These are phyloP conservation scores for Candida bentonensis DNA, from an alignment of 805 yeast genomes.

Conservation along the genomic window DNA sequence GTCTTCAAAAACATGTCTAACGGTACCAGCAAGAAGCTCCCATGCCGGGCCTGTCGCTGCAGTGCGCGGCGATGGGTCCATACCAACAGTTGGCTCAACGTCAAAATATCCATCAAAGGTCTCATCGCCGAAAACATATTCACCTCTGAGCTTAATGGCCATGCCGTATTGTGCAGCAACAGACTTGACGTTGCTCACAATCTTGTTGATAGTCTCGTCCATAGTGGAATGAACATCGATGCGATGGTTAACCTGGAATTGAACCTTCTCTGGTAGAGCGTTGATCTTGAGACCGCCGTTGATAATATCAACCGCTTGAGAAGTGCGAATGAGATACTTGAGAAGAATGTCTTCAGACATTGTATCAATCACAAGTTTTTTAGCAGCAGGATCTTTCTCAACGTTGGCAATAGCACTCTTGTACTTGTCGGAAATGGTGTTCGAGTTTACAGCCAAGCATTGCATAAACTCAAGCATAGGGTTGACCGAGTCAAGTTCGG, in stretches of 20 bases:
- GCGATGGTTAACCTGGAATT: constrained; percentile 43
- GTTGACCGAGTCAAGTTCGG: constrained; percentile 38
- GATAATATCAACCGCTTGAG: constrained; percentile 49
- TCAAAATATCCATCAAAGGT: constrained; percentile 1
- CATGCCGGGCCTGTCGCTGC: constrained; percentile 33
- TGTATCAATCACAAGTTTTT: neutral
- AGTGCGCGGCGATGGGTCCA: constrained; percentile 42
- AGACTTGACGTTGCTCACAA: constrained; percentile 22
- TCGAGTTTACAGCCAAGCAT: constrained; percentile 37
- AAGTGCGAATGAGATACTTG: constrained; percentile 35
- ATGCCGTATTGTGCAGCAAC: constrained; percentile 32
- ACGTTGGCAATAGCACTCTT: neutral
- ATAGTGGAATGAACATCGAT: constrained; percentile 42
- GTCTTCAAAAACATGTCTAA: constrained; percentile 49
- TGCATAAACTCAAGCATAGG: constrained; percentile 47
- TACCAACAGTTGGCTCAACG: neutral
- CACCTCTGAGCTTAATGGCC: constrained; percentile 24
- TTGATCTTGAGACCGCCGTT: constrained; percentile 64
- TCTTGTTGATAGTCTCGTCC: constrained; percentile 26
- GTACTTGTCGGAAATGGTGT: neutral
- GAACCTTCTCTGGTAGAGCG: constrained; percentile 51
- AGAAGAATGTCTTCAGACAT: neutral
- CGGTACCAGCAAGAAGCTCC: constrained; percentile 46
- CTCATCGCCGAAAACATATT: constrained; percentile 6
- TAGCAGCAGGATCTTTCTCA: neutral